phyloP scores from a whole-genome alignment of 257 asterid genomes.

The Thymus mandschuricus region DNA sequence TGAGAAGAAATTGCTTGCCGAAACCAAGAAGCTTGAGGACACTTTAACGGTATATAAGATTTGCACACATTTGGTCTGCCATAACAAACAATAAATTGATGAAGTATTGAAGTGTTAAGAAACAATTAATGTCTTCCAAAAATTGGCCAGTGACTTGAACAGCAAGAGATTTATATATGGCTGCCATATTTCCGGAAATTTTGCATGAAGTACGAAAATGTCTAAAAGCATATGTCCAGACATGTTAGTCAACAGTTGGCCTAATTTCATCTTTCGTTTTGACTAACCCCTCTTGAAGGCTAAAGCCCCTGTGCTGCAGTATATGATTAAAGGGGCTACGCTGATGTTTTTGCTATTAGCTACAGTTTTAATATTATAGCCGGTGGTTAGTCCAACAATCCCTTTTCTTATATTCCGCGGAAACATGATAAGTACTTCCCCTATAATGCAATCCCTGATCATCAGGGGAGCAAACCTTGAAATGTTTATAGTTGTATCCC shows the following conservation, averaged over 20 bases:
- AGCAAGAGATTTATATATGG: background rate
- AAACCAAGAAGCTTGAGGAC: slow-evolving; percentile 80
- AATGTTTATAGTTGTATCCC: background rate
- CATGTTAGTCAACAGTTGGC: background rate
- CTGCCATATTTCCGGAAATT: background rate
- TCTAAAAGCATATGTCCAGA: background rate
- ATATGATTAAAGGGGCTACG: background rate
- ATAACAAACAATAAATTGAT: slow-evolving; percentile 10
- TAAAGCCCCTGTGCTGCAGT: background rate
- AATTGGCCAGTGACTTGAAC: slow-evolving; percentile 5
- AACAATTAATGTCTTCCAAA: background rate
- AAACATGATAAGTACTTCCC: slow-evolving; percentile 7
- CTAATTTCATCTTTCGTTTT: slow-evolving; percentile 3
- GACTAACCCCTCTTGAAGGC: background rate
- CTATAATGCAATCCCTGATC: background rate
- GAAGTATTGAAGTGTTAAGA: slow-evolving; percentile 6
- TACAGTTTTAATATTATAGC: background rate
- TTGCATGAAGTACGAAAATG: background rate
- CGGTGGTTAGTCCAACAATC: slow-evolving; percentile 1
- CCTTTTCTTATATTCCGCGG: slow-evolving; percentile 2
- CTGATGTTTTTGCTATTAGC: slow-evolving; percentile 1
- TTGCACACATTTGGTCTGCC: slow-evolving; percentile 17
- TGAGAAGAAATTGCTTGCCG: slow-evolving; percentile 84
- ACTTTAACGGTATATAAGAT: slow-evolving; percentile 76
- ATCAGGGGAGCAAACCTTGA: background rate